Percentiles rank a stretch among this genome's conserved stretches.
These are phyloP conservation scores for Plasmodium falciparum DNA, from an alignment of 169 alveolate species.

Conservation along the genomic window DNA sequence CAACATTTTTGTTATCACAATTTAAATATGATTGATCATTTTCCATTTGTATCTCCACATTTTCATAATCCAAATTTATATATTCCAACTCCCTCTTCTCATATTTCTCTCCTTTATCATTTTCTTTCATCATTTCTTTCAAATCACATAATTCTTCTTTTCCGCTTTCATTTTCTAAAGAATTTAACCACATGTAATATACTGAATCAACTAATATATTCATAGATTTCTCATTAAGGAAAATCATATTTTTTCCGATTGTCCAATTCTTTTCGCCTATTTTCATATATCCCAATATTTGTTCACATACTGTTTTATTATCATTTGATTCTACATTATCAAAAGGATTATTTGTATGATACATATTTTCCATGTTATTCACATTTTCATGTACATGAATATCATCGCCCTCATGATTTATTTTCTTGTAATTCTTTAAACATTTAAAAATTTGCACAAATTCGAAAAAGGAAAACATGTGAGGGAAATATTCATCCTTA, in stretches of 20 bases:
- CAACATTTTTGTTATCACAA: too few relatives aligned
- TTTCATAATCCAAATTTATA: too few relatives aligned
- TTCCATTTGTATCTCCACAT: too few relatives aligned
- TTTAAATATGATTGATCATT: too few relatives aligned
- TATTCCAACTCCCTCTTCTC: too few relatives aligned
- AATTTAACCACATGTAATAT: too few relatives aligned
- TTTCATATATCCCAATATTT: background rate
- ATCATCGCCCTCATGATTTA: background rate
- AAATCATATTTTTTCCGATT: slow-evolving; percentile 15
- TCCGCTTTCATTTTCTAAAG: too few relatives aligned
- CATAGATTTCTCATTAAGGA: slow-evolving; percentile 5
- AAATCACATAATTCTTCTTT: too few relatives aligned
- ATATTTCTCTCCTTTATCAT: background rate
- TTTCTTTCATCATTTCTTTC: background rate
- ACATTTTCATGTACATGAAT: too few relatives aligned
- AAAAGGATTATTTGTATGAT: too few relatives aligned
- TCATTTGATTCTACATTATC: background rate
- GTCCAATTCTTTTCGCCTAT: slow-evolving; percentile 31
- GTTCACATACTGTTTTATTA: background rate
- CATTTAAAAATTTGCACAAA: slow-evolving; percentile 17
- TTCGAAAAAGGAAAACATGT: slow-evolving; percentile 22
- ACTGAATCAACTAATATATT: slow-evolving; percentile 1
- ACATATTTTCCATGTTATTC: background rate
- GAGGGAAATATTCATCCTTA: slow-evolving; percentile 34
- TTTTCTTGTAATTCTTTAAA: background rate